Conservation (phyloP, 257 asterid species). For the Solanum appendiculatum region DNA sequence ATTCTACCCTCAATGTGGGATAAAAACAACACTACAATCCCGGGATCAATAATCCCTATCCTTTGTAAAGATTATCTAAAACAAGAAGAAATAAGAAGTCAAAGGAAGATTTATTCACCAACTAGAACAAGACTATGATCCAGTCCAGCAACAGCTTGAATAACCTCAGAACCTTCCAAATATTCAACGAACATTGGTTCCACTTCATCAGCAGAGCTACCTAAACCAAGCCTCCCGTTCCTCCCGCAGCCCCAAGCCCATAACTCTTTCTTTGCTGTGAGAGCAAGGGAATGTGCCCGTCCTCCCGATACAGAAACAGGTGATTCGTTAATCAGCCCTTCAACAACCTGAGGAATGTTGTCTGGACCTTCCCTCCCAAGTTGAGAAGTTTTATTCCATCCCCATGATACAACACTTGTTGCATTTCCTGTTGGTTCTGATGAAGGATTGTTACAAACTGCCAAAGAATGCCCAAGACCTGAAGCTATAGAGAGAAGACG, state of each 20-base stretch:
- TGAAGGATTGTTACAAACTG: slow-evolving; percentile 37
- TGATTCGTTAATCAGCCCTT: slow-evolving; percentile 31
- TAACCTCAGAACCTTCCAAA: slow-evolving; percentile 50
- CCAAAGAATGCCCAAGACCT: slow-evolving; percentile 84
- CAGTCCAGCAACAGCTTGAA: slow-evolving; percentile 77
- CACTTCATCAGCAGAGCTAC: slow-evolving; percentile 67
- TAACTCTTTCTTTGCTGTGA: slow-evolving; percentile 45
- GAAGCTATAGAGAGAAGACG: slow-evolving; percentile 51
- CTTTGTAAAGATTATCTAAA: background rate
- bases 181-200: slow-evolving; percentile 60
- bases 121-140: slow-evolving; percentile 76
- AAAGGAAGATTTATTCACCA: slow-evolving; percentile 16
- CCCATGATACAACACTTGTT: slow-evolving; percentile 61
- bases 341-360: slow-evolving; percentile 39
- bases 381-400: slow-evolving; percentile 77
- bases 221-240: slow-evolving; percentile 82
- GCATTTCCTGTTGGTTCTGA: slow-evolving; percentile 14
- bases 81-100: background rate
- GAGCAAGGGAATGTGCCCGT: slow-evolving; percentile 64
- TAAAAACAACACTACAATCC: no score
- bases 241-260: slow-evolving; percentile 97
- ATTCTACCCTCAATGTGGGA: background rate
- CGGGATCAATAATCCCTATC: no score
- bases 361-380: slow-evolving; percentile 73
- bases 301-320: slow-evolving; percentile 64